Conservation (phyloP, 768 basidiomycete genomes). For the Boletus sp. region DNA sequence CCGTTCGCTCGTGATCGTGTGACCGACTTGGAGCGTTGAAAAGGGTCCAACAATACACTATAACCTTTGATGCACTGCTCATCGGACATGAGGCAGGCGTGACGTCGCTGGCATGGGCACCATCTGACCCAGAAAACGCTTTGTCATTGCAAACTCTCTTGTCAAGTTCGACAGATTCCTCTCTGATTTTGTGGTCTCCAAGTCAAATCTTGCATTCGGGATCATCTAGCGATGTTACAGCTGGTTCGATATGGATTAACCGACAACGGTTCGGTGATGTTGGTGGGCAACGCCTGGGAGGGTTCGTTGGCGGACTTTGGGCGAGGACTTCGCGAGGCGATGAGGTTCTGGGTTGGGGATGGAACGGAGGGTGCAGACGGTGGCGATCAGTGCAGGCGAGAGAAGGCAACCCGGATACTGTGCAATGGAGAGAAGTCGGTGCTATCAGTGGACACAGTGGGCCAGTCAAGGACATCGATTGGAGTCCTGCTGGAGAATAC, state of each 20-base stretch:
- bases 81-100: constrained; percentile 95
- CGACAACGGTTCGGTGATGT: constrained; percentile 91
- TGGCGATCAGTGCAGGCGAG: constrained; percentile 53
- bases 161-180: constrained; percentile 95
- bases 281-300: constrained; percentile 86
- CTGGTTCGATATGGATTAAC: constrained; percentile 80
- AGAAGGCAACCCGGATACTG: constrained; percentile 26
- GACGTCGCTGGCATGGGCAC: constrained; percentile 85
- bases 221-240: constrained; percentile 39
- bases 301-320: constrained; percentile 93
- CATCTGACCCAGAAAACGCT: constrained; percentile 30
- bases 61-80: constrained; percentile 91
- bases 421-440: constrained; percentile 72
- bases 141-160: constrained; percentile 54
- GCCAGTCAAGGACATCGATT: constrained; percentile 74
- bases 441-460: constrained; percentile 86
- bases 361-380: constrained; percentile 92
- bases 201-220: constrained; percentile 44
- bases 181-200: constrained; percentile 92
- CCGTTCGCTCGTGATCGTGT: constrained; percentile 24
- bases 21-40: background rate
- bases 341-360: constrained; percentile 83
- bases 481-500: constrained; percentile 87
- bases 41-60: constrained; percentile 58
- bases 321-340: constrained; percentile 43